Evolutionary conservation across 305 asterid species (phyloP).

Genomic region (Fraxinus baroniana): DNA sequence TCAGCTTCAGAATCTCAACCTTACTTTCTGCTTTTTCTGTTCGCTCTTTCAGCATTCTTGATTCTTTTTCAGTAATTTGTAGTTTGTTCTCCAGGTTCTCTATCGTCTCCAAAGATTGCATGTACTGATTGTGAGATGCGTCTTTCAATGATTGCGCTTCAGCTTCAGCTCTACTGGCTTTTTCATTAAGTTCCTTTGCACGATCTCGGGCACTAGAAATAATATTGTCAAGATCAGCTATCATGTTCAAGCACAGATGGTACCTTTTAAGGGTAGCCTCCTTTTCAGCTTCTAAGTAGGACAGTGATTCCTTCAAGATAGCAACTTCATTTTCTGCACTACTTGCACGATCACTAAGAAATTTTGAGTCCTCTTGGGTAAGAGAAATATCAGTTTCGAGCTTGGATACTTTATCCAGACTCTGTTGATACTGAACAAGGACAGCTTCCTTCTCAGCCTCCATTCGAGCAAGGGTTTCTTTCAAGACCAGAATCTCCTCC

Average conservation of each 20-base stretch:
- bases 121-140: conserved; percentile 67
- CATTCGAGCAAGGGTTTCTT: conserved; percentile 63
- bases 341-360: conserved; percentile 61
- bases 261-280: conserved; percentile 69
- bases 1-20: conserved; percentile 61
- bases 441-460: conserved; percentile 92
- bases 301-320: conserved; percentile 56
- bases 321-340: conserved; percentile 74
- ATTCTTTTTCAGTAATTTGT: conserved; percentile 62
- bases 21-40: conserved; percentile 78
- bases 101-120: conserved; percentile 63
- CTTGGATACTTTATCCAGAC: conserved; percentile 59
- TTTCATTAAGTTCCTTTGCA: conserved; percentile 41
- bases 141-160: conserved; percentile 61
- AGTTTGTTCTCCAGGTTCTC: conserved; percentile 76
- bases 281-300: conserved; percentile 72
- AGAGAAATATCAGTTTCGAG: conserved; percentile 64
- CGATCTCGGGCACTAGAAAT: conserved; percentile 47
- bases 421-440: conserved; percentile 58
- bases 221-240: conserved; percentile 60
- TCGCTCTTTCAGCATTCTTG: conserved; percentile 52
- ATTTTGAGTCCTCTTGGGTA: conserved; percentile 56
- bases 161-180: conserved; percentile 54
- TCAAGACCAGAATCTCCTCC: conserved; percentile 58
- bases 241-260: conserved; percentile 55